Evolutionary conservation across 768 basidiomycete species (phyloP).

Genomic region (Hypholoma sublateritium): DNA sequence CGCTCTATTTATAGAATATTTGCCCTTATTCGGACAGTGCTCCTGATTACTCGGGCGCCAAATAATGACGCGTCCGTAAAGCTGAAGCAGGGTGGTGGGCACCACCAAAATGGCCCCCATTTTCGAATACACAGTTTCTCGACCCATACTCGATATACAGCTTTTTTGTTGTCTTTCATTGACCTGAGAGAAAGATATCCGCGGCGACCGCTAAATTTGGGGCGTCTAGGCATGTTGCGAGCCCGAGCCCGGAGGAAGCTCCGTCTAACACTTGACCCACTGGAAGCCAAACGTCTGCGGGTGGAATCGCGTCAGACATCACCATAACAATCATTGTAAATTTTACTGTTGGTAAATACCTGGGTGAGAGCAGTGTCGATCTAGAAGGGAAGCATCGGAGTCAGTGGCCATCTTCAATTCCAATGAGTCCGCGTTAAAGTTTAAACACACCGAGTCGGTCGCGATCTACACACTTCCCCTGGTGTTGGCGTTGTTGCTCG

Average conservation of each 20-base stretch:
- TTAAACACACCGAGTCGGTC: constrained; percentile 21
- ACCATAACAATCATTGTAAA: no score
- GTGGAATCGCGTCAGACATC: neutral
- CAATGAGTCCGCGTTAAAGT: no score
- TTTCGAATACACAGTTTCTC: no score
- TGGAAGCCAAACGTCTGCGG: constrained; percentile 22
- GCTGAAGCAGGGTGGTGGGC: no score
- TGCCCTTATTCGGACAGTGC: neutral
- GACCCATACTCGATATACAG: no score
- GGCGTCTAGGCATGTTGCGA: no score
- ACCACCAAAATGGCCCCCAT: no score
- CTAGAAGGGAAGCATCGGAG: neutral
- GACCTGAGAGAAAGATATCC: no score
- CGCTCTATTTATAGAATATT: neutral
- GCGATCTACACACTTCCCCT: constrained; percentile 23
- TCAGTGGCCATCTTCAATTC: no score
- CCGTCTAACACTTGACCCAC: constrained; percentile 15
- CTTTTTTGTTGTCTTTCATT: no score
- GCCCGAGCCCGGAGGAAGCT: no score
- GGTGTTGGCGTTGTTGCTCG: constrained; percentile 21
- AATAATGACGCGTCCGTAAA: neutral
- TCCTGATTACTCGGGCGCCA: neutral
- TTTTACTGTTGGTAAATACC: neutral
- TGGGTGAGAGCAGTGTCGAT: constrained; percentile 11
- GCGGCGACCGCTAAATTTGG: no score